Base-by-base conservation (phyloP, 2,329 filamentous ascomycete genomes). In the Diaporthe caulivora region DNA sequence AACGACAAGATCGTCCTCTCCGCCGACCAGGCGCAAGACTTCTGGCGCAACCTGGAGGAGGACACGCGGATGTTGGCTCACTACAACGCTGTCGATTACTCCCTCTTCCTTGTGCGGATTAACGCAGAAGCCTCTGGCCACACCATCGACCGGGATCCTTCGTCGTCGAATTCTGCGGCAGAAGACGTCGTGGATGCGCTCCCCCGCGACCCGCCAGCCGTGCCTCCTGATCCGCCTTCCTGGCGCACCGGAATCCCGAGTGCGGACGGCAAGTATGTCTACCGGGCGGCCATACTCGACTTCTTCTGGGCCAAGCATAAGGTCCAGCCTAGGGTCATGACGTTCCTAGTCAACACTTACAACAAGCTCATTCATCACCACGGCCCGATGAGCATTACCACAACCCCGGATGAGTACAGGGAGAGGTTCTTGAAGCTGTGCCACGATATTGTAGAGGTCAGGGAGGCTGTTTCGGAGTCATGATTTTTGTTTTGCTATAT, bases 271-370 rank as follows among this genome's bases (percentile, higher is more conserved):
- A 89, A 90, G 77, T 92, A 91, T 85, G 84, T 91, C 17, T 95
- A 94, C 78, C 87, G 92, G 3, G 91, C 88, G 4, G 87, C 92
- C 0, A 82, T 95, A 18, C 84, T 95, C 44, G 93, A 95, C 80
- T 95, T 95, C 82, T 94, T 95, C 84, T 95, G 93, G 93, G 90
- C 92, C 0, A 93, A 92, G 81, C 92, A 94, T 81, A 92, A 92
- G 76, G 77, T 91, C 0, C 91, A 90, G 70, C 90, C 93, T 0
- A 89, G 87, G 80, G 85, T 89, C 1, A 89, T 94, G 88, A 93
- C 92, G 0, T 87, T 88, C 0, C 80, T 94, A 47, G 88, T 95
- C 73, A 88, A 88, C 64, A 82, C 87, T 0, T 93, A 91, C 77
- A 94, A 94, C 77, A 76, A 86, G 13, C 75, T 87, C 18, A 83